Evolutionary conservation across 2,329 filamentous ascomycete species (phyloP), one percentile per base, ranked within the genome.

Genomic region (Scolecobasidium constrictum): DNA sequence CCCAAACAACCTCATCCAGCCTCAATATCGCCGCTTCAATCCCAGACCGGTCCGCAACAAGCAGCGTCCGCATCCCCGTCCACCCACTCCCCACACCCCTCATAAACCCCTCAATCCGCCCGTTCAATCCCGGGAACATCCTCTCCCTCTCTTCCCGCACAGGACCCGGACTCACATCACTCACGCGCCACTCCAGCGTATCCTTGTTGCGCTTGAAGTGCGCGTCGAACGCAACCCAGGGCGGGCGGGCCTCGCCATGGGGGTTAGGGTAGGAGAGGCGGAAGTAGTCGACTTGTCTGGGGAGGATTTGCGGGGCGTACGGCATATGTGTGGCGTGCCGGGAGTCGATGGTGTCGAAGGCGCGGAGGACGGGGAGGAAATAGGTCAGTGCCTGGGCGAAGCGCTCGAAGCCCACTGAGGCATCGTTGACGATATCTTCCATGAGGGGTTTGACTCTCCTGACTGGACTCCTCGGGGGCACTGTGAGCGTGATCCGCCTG

Each of bases 381-480:
- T 72, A 51, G 52, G 70, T 52, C 9, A 86, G 65, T 1, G 75
- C 72, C 2, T 81, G 66, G 17, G 81, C 55, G 70, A 76, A 59
- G 54, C 67, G 54, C 60, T 70, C 54, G 65, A 84, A 52, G 23
- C 23, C 23, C 22, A n/a, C 31, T 45, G 55, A 42, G 46, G 61
- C 68, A 56, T 68, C 64, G 53, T 81, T 81, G 46, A 79, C 70
- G 5, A 79, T 63, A 3, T 63, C 65, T 42, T 69, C 70, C 46
- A 86, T 65, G 35, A 74, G 64, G 49, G 79, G 75, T 16, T 71
- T 61, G 11, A 83, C 69, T 15, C 78, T 72, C 35, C 80, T 63
- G 53, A 87, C 83, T 2, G 83, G 83, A 51, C 83, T 86, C 11
- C 67, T 68, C 12, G 65, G 63, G 33, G 79, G 70, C 16, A 90